Percentiles rank a stretch among this genome's conserved stretches.
phyloP scores from a whole-genome alignment of 495 filamentous ascomycete species.

The Mycothermus thermophilus region DNA sequence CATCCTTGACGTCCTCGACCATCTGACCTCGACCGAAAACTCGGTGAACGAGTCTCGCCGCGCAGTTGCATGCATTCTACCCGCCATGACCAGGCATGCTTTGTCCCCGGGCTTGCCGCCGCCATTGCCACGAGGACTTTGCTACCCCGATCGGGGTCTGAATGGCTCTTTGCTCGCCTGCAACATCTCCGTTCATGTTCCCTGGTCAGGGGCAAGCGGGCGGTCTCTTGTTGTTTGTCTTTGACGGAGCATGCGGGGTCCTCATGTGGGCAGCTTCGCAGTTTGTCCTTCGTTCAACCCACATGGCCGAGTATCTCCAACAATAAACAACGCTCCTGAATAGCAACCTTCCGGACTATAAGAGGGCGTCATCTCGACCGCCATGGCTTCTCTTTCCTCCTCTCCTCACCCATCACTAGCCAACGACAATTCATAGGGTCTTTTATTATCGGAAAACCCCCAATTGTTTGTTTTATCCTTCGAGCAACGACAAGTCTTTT shows the following conservation, averaged over 20 bases:
- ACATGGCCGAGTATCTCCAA: too few species aligned
- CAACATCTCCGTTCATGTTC: too few species aligned
- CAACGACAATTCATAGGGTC: neutral
- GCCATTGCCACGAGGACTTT: neutral
- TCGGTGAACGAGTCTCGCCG: too few species aligned
- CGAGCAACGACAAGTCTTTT: neutral
- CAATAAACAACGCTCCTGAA: too few species aligned
- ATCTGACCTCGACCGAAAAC: too few species aligned
- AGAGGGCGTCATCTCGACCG: conserved; percentile 1
- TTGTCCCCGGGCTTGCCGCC: neutral
- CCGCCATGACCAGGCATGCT: conserved; percentile 1
- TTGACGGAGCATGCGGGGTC: too few species aligned
- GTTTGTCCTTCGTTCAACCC: too few species aligned
- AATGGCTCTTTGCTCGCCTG: conserved; percentile 12
- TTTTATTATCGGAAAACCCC: neutral
- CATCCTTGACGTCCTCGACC: too few species aligned
- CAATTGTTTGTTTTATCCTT: neutral
- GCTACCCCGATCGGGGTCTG: conserved; percentile 11
- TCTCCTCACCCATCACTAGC: conserved; percentile 3
- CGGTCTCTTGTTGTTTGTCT: neutral
- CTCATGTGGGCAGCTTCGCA: too few species aligned
- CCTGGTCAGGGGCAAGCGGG: too few species aligned
- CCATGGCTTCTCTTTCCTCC: neutral
- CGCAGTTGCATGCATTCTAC: too few species aligned
- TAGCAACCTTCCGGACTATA: conserved; percentile 8